Evolutionary conservation across 176 grass and related monocot genomes (phyloP), one percentile per base, ranked within the genome.

Genomic region (Carex littledalei): DNA sequence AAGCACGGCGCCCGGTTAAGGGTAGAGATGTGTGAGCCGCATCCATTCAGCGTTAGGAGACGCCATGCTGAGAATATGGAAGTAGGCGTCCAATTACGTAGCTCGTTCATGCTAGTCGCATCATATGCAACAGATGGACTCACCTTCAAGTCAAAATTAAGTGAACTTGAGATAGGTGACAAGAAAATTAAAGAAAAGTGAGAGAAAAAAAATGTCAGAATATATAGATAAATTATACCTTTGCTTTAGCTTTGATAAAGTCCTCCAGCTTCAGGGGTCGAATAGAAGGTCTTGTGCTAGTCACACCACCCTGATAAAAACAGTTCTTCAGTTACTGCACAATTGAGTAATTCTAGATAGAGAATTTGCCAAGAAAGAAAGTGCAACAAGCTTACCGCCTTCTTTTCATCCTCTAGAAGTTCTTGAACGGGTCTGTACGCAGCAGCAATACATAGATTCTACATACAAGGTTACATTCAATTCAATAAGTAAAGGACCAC

Each of bases 391-490:
- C 37, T 81, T 50, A 62, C 18, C 29, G 93, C 96, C 89, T 89
- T 87, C 87, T 88, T 95, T 94, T 99, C 93, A 86, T 85, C 90
- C 84, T 90, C 89, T 73, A 99, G 3, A 84, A 99, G 91, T 92
- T 99, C 93, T 78, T 99, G 90, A 87, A 99, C 93, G 14, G 96
- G 96, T n/a, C n/a, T 86, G 86, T 99, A 99, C 41, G 93, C 91
- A 82, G 91, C 90, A 84, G 91, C 93, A 86, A 99, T 84, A 63
- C 91, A 95, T 37, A 95, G 74, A 87, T 99, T 95, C 96, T 95
- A 87, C 85, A 89, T 10, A 64, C 77, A 86, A 54, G 37, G 32
- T 84, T 63, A 80, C 11, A 88, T 78, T 77, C 5, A 58, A 81
- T 57, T 85, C 66, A 58, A 85, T 5, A 37, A 37, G 35, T 37